These are phyloP conservation scores for Boechera stricta DNA, from an alignment of 345 rosid genomes.

Conservation along the genomic window DNA sequence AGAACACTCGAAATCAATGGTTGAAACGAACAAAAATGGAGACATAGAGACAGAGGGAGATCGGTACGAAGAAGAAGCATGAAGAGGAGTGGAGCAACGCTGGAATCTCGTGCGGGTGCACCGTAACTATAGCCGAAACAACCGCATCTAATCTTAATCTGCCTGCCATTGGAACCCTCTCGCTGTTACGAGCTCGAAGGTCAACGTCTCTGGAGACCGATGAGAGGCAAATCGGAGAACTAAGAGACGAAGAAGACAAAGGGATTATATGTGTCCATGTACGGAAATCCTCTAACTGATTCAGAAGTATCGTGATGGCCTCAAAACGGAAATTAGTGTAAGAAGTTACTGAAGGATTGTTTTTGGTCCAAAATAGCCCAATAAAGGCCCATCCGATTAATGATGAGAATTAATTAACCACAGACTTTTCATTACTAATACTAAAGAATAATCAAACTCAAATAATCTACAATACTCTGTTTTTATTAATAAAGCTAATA, in stretches of 20 bases:
- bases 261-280: background rate
- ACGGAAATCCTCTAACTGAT: background rate
- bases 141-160: conserved; percentile 59
- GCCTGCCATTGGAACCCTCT: conserved; percentile 27
- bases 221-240: conserved; percentile 24
- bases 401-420: background rate
- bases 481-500: too few species aligned
- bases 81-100: conserved; percentile 75
- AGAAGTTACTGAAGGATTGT: background rate
- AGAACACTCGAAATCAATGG: conserved; percentile 4
- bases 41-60: conserved; percentile 4
- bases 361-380: conserved; percentile 11
- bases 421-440: background rate
- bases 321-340: background rate
- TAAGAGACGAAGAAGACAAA: background rate
- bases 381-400: background rate
- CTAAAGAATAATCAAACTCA: too few species aligned
- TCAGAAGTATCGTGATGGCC: background rate
- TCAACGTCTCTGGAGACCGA: conserved; percentile 40
- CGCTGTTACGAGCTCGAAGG: conserved; percentile 18
- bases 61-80: conserved; percentile 87
- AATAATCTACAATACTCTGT: too few species aligned
- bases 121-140: conserved; percentile 68
- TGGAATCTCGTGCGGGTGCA: conserved; percentile 82
- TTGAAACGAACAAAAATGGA: background rate